These are phyloP conservation scores for Acanthamoeba sp. DNA, from an alignment of 208 protist genomes.

Conservation along the genomic window DNA sequence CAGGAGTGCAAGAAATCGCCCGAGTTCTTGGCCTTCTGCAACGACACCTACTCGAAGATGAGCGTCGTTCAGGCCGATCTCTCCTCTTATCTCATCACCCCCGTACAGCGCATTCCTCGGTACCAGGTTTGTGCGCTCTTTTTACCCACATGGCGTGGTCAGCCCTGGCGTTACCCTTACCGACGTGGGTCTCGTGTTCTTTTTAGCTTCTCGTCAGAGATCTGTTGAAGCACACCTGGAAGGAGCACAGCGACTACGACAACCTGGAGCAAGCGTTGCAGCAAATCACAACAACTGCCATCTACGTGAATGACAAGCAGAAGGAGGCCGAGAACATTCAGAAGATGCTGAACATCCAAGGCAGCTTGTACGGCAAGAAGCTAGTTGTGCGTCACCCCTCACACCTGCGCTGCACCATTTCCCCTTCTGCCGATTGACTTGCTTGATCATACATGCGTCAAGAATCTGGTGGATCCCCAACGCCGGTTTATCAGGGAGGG, in stretches of 20 bases:
- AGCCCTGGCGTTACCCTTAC: too few relatives aligned
- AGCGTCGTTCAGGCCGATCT: slow-evolving; percentile 6
- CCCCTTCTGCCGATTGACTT: not conserved
- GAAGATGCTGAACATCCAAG: slow-evolving; percentile 63
- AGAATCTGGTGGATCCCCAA: slow-evolving; percentile 60
- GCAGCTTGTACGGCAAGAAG: slow-evolving; percentile 37
- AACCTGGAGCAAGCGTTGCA: slow-evolving; percentile 15
- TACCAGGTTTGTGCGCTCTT: not conserved
- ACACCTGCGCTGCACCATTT: not conserved
- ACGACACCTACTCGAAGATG: slow-evolving; percentile 41
- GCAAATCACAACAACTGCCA: slow-evolving; percentile 46
- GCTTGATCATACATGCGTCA: not conserved
- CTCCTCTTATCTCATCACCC: slow-evolving; percentile 47
- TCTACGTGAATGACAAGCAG: slow-evolving; percentile 55
- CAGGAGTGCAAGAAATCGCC: slow-evolving; percentile 62
- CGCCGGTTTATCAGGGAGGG: slow-evolving; percentile 44
- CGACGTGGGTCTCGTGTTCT: not conserved
- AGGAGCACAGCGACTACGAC: slow-evolving; percentile 56
- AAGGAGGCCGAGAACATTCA: slow-evolving; percentile 56
- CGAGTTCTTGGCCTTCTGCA: not conserved
- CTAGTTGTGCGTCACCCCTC: not conserved
- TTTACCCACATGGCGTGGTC: too few relatives aligned
- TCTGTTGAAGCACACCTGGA: slow-evolving; percentile 56
- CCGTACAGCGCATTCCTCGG: slow-evolving; percentile 48
- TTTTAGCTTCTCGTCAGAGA: not conserved